Evolutionary conservation across 768 basidiomycete genomes (phyloP).

Genomic region (Mycena albidolilacea): DNA sequence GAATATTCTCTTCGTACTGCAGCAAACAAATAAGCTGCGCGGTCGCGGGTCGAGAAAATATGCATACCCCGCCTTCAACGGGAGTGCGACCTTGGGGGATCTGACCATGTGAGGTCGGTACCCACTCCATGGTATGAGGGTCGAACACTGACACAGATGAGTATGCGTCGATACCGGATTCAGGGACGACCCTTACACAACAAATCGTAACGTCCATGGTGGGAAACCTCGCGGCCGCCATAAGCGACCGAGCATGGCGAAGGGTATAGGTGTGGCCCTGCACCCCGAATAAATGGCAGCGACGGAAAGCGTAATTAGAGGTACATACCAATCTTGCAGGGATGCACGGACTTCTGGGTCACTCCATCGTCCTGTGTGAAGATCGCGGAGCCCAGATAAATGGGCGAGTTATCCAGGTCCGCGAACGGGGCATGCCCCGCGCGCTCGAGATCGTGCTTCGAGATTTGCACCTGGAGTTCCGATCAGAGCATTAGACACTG

Average conservation of each 20-base stretch:
- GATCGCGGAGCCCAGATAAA: conserved; percentile 84
- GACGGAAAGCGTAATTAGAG: too few relatives aligned
- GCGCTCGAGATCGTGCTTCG: conserved; percentile 53
- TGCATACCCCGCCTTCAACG: conserved; percentile 37
- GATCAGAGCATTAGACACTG: neutral
- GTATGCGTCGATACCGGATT: neutral
- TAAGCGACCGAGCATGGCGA: conserved; percentile 69
- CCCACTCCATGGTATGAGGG: conserved; percentile 80
- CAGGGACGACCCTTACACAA: conserved; percentile 53
- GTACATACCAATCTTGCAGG: conserved; percentile 75
- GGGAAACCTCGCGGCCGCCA: conserved; percentile 72
- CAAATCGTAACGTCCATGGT: conserved; percentile 80
- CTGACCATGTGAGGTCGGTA: conserved; percentile 77
- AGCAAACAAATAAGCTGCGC: neutral
- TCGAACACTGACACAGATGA: conserved; percentile 59
- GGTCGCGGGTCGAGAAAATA: neutral
- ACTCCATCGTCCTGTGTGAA: conserved; percentile 50
- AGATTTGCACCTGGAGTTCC: conserved; percentile 12
- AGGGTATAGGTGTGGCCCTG: conserved; percentile 66
- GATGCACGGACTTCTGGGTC: conserved; percentile 72
- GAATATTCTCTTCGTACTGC: conserved; percentile 36
- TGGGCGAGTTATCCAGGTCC: conserved; percentile 73
- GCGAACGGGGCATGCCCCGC: conserved; percentile 66
- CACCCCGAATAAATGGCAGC: too few relatives aligned
- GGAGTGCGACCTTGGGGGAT: conserved; percentile 45